Conservation (phyloP, 345 rosid genomes). For the Rhizophora mangle region DNA sequence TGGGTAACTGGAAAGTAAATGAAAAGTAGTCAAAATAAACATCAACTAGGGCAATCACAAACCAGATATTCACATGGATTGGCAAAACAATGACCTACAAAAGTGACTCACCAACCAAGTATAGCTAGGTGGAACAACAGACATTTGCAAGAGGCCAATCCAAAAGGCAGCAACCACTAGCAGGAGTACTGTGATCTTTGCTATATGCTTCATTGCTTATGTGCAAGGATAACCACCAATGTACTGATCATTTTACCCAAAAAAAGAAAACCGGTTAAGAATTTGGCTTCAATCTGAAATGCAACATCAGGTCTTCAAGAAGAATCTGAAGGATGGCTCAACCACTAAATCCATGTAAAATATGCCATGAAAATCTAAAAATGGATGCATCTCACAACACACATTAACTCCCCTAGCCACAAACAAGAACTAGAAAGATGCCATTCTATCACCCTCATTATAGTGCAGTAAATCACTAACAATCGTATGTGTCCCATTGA, state of each 20-base stretch:
- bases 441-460: too few relatives aligned
- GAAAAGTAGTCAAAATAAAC: not conserved
- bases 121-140: constrained; percentile 40
- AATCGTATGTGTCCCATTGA: not conserved
- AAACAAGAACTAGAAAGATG: too few relatives aligned
- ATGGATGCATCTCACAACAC: too few relatives aligned
- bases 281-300: not conserved
- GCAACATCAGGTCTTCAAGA: not conserved
- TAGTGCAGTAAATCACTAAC: too few relatives aligned
- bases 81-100: too few relatives aligned
- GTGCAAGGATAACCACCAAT: not conserved
- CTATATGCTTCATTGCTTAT: constrained; percentile 51
- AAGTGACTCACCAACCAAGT: constrained; percentile 53
- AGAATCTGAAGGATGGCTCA: too few relatives aligned
- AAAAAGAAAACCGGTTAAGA: not conserved
- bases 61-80: not conserved
- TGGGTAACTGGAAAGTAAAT: constrained; percentile 43
- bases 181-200: constrained; percentile 46
- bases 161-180: constrained; percentile 51
- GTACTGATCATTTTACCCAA: not conserved
- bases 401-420: too few relatives aligned
- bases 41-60: not conserved
- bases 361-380: too few relatives aligned
- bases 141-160: constrained; percentile 57
- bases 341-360: too few relatives aligned